Conservation (phyloP, 106 monocot genomes). For the Dactylorhiza incarnata region DNA sequence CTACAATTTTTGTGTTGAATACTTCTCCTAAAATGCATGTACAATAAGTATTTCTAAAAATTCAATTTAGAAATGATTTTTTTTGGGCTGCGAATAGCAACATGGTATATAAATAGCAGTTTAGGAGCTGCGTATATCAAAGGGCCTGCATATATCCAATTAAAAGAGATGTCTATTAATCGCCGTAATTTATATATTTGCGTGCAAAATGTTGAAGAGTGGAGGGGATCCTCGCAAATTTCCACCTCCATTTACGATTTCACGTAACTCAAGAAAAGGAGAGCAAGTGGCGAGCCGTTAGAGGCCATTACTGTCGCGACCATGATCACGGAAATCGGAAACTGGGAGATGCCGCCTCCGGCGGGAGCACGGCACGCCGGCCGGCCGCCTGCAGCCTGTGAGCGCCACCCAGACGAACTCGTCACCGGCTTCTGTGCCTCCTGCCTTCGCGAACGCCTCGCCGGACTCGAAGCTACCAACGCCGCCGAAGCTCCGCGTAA, state of each 20-base stretch:
- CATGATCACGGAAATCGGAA: conserved; percentile 4
- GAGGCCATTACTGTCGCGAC: not conserved
- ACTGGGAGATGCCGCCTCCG: not conserved
- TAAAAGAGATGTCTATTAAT: too few relatives aligned
- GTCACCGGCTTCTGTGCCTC: conserved; percentile 54
- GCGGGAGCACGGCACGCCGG: not conserved
- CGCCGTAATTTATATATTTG: too few relatives aligned
- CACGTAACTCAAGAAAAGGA: not conserved
- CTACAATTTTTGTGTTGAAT: too few relatives aligned
- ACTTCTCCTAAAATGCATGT: too few relatives aligned
- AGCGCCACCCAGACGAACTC: conserved; percentile 38
- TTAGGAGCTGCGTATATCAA: too few relatives aligned
- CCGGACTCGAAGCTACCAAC: conserved; percentile 24
- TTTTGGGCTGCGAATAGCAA: too few relatives aligned
- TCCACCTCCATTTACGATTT: not conserved
- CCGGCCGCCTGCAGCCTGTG: conserved; percentile 19
- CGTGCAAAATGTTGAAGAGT: not conserved
- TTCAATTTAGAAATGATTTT: too few relatives aligned
- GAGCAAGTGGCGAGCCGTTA: not conserved
- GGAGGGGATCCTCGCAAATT: not conserved
- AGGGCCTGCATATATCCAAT: too few relatives aligned
- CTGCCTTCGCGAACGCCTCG: conserved; percentile 67
- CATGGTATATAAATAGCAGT: too few relatives aligned
- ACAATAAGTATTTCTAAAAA: too few relatives aligned
- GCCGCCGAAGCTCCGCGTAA: conserved; percentile 19